phyloP scores from a whole-genome alignment of 177 flowering plant species.

The Vitis hybrid region DNA sequence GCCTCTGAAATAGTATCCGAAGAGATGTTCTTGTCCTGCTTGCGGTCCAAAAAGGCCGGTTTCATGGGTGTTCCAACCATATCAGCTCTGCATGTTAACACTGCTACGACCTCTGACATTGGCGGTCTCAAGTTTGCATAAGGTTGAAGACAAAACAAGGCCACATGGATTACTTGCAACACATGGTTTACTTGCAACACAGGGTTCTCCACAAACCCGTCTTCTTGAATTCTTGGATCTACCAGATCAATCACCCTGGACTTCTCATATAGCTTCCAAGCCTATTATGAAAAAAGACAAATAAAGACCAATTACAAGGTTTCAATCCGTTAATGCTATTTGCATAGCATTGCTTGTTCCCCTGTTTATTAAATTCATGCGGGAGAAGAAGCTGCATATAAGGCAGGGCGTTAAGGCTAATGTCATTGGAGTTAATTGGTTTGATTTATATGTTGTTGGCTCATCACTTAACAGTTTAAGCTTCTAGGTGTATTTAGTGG shows the following conservation, averaged over 20 bases:
- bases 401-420: no score
- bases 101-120: slow-evolving; percentile 73
- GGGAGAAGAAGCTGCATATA: no score
- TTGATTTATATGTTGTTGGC: no score
- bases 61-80: slow-evolving; percentile 36
- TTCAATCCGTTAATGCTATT: no score
- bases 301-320: neutral
- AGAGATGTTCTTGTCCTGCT: slow-evolving; percentile 31
- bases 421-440: no score
- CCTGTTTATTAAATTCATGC: no score
- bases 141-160: slow-evolving; percentile 71
- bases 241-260: slow-evolving; percentile 45
- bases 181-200: slow-evolving; percentile 12
- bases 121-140: slow-evolving; percentile 59
- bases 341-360: no score
- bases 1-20: slow-evolving; percentile 55
- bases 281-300: slow-evolving; percentile 28
- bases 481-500: no score
- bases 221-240: slow-evolving; percentile 46
- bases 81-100: slow-evolving; percentile 56
- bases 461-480: no score
- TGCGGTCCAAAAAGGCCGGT: slow-evolving; percentile 53
- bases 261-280: slow-evolving; percentile 71
- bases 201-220: slow-evolving; percentile 43
- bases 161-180: slow-evolving; percentile 47